These are phyloP conservation scores for Penicillium sp. DNA, from an alignment of 2,329 filamentous ascomycete species.

Conservation along the genomic window DNA sequence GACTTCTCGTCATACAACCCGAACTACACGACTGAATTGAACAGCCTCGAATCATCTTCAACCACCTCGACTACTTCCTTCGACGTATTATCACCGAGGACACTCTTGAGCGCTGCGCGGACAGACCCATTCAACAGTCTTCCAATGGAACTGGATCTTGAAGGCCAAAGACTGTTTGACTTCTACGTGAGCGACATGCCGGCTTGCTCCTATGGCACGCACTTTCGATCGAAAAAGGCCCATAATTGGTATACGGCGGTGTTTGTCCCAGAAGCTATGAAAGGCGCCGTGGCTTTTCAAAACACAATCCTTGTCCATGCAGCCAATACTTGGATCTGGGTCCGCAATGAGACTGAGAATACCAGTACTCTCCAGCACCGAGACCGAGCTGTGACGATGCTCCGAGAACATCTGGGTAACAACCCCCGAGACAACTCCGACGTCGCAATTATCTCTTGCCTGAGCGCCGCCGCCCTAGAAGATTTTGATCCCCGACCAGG, in stretches of 20 bases:
- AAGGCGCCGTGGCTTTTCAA: slow-evolving; percentile 38
- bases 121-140: slow-evolving; percentile 40
- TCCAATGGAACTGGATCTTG: slow-evolving; percentile 31
- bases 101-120: slow-evolving; percentile 36
- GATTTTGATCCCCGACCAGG: slow-evolving; percentile 41
- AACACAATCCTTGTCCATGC: slow-evolving; percentile 41
- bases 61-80: slow-evolving; percentile 16
- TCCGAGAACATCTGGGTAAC: slow-evolving; percentile 32
- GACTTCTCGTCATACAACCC: slow-evolving; percentile 3
- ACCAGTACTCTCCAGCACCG: slow-evolving; percentile 31
- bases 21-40: slow-evolving; percentile 11
- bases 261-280: slow-evolving; percentile 43
- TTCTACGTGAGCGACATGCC: slow-evolving; percentile 44
- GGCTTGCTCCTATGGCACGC: slow-evolving; percentile 39
- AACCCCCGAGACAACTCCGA: slow-evolving; percentile 37
- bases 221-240: slow-evolving; percentile 32
- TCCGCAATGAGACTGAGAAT: slow-evolving; percentile 34
- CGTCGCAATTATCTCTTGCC: slow-evolving; percentile 39
- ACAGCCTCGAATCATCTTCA: slow-evolving; percentile 12
- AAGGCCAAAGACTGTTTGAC: slow-evolving; percentile 37
- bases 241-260: slow-evolving; percentile 41
- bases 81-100: slow-evolving; percentile 27
- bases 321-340: slow-evolving; percentile 39
- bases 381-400: slow-evolving; percentile 33
- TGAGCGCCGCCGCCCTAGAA: slow-evolving; percentile 41